Conservation (phyloP, 768 basidiomycete species). For the Tubosaeta sp. region DNA sequence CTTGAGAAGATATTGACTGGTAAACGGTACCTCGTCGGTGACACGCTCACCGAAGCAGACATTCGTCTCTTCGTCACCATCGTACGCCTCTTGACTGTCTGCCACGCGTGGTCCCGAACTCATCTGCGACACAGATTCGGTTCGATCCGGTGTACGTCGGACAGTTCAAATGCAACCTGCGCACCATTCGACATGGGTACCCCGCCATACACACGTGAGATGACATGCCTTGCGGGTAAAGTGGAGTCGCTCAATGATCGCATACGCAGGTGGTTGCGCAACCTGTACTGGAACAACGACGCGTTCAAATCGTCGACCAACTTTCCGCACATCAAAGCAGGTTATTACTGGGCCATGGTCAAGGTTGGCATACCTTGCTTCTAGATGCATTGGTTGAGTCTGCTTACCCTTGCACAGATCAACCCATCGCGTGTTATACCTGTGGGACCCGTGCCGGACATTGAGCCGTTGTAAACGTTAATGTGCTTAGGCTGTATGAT, state of each 20-base stretch:
- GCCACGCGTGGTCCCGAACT: background rate
- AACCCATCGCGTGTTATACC: conserved; percentile 79
- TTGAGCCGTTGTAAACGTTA: conserved; percentile 50
- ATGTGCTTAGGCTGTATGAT: background rate
- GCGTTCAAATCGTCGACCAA: conserved; percentile 89
- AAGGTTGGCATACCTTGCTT: conserved; percentile 12
- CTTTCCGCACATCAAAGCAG: conserved; percentile 71
- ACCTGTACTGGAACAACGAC: conserved; percentile 85
- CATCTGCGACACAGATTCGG: conserved; percentile 50
- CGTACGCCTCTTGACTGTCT: conserved; percentile 39
- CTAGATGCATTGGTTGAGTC: background rate
- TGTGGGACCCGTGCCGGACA: conserved; percentile 64
- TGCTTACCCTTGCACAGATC: conserved; percentile 40
- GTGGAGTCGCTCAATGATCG: background rate
- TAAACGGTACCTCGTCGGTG: conserved; percentile 80
- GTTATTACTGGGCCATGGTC: conserved; percentile 37
- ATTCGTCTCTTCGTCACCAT: conserved; percentile 91
- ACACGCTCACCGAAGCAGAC: conserved; percentile 78
- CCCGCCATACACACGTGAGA: conserved; percentile 65
- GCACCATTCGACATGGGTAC: conserved; percentile 81
- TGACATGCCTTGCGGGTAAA: background rate
- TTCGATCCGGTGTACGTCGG: conserved; percentile 89
- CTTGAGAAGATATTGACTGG: conserved; percentile 73
- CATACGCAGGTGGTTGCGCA: conserved; percentile 64
- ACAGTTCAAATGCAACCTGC: conserved; percentile 93